These are phyloP conservation scores for Rhododendron griersonianum DNA, from an alignment of 148 eudicot species.

Conservation along the genomic window DNA sequence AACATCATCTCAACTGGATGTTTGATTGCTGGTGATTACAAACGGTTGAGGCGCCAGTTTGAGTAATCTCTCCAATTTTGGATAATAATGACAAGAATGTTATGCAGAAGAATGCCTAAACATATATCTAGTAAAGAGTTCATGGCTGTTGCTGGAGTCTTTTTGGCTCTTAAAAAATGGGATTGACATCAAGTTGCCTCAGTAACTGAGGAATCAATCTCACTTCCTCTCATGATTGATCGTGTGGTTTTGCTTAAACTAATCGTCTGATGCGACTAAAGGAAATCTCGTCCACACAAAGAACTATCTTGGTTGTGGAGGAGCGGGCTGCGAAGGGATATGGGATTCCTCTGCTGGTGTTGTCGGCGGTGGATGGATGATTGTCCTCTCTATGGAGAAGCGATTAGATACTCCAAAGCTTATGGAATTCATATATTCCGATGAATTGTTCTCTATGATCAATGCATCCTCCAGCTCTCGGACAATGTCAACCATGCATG, in stretches of 20 bases:
- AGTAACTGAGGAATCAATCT: background rate
- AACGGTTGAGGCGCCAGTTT: background rate
- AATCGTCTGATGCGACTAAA: background rate
- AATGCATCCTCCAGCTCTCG: conserved; percentile 60
- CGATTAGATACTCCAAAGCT: conserved; percentile 49
- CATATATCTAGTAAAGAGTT: conserved; percentile 6
- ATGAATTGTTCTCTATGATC: conserved; percentile 54
- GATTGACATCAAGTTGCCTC: conserved; percentile 13
- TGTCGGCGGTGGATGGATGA: conserved; percentile 26
- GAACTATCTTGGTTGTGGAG: conserved; percentile 48
- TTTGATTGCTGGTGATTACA: background rate
- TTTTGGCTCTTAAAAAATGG: conserved; percentile 3
- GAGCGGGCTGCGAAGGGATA: conserved; percentile 31
- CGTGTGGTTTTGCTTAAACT: conserved; percentile 1
- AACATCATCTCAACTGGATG: conserved; percentile 2
- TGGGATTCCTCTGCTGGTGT: conserved; percentile 30
- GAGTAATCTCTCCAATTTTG: background rate
- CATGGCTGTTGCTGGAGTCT: background rate
- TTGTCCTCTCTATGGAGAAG: conserved; percentile 43
- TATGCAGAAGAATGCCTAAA: background rate
- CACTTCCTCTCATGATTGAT: background rate
- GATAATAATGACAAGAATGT: background rate
- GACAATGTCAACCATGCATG: conserved; percentile 50
- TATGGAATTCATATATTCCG: conserved; percentile 51
- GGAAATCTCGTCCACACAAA: background rate